Evolutionary conservation across 192 early-diverging fungal genomes (phyloP).

Genomic region (Coemansia sp.): DNA sequence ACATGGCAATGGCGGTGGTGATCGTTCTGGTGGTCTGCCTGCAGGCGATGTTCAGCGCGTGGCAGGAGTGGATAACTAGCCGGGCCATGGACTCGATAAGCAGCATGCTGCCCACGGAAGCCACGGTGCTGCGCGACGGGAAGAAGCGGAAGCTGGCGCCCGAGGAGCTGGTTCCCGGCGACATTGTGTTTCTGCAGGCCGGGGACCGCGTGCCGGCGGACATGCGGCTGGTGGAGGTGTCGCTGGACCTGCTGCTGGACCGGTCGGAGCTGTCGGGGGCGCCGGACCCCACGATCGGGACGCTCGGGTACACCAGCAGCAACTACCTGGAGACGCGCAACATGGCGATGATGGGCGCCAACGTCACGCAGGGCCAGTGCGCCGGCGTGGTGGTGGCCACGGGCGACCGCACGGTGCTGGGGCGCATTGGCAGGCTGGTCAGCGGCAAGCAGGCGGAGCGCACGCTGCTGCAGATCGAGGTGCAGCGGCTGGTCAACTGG

Average conservation of each 20-base stretch:
- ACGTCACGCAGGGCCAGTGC: conserved; percentile 69
- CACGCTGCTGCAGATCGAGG: conserved; percentile 64
- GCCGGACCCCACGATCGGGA: conserved; percentile 62
- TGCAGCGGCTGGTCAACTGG: conserved; percentile 78
- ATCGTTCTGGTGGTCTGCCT: conserved; percentile 64
- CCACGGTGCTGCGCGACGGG: conserved; percentile 71
- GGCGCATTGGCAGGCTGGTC: conserved; percentile 67
- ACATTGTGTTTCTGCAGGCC: conserved; percentile 63
- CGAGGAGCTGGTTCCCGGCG: conserved; percentile 67
- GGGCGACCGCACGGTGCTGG: conserved; percentile 75
- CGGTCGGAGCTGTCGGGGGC: conserved; percentile 78
- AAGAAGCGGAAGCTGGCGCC: conserved; percentile 48
- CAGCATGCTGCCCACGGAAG: conserved; percentile 64
- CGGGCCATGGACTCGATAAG: conserved; percentile 70
- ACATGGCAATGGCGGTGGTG: conserved; percentile 60
- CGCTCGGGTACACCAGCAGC: conserved; percentile 62
- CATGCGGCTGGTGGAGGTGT: conserved; percentile 61
- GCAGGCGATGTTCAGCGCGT: conserved; percentile 67
- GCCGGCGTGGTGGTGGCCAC: conserved; percentile 73
- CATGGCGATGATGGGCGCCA: conserved; percentile 73
- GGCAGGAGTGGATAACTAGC: conserved; percentile 67
- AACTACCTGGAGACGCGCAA: conserved; percentile 79
- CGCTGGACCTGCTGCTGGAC: conserved; percentile 72
- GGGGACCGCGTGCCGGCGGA: conserved; percentile 82
- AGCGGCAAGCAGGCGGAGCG: conserved; percentile 15